A percentile compares a stretch with the other conserved stretches of the same genome.
Evolutionary conservation across 805 yeast species (phyloP).

Genomic region (Zygoascus biomembranicola): DNA sequence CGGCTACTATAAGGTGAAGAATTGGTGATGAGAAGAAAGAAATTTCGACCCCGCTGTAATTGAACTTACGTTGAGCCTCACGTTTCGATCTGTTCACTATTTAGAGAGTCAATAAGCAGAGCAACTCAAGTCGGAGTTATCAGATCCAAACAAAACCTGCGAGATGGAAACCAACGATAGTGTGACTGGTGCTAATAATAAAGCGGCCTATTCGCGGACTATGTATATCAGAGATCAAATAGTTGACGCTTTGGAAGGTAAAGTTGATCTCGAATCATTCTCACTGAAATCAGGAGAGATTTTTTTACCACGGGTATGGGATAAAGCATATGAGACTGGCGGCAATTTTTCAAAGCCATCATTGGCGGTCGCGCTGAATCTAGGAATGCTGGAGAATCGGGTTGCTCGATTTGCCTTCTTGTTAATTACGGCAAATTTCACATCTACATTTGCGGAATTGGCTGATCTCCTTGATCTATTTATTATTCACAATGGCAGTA

Average conservation of each 20-base stretch:
- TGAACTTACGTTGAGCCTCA: too few species aligned
- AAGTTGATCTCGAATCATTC: not conserved
- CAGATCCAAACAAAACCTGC: not conserved
- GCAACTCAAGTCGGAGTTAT: not conserved
- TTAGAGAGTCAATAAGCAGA: not conserved
- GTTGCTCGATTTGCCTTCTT: not conserved
- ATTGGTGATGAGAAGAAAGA: too few species aligned
- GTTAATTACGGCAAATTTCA: not conserved
- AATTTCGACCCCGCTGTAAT: too few species aligned
- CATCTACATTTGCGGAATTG: not conserved
- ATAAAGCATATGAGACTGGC: not conserved
- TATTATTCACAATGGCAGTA: not conserved
- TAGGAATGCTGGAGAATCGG: not conserved
- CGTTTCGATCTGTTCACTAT: too few species aligned
- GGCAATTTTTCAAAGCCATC: not conserved
- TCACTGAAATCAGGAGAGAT: not conserved
- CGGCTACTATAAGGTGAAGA: too few species aligned
- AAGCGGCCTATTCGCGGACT: not conserved
- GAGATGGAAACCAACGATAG: not conserved
- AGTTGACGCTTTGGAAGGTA: not conserved
- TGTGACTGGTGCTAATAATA: not conserved
- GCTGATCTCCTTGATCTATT: not conserved
- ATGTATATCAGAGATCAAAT: not conserved
- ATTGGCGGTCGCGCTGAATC: not conserved
- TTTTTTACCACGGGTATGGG: not conserved